Percentiles rank a stretch among this genome's conserved stretches.
These are phyloP conservation scores for Lipomyces sp. DNA, from an alignment of 805 yeast genomes.

Conservation along the genomic window DNA sequence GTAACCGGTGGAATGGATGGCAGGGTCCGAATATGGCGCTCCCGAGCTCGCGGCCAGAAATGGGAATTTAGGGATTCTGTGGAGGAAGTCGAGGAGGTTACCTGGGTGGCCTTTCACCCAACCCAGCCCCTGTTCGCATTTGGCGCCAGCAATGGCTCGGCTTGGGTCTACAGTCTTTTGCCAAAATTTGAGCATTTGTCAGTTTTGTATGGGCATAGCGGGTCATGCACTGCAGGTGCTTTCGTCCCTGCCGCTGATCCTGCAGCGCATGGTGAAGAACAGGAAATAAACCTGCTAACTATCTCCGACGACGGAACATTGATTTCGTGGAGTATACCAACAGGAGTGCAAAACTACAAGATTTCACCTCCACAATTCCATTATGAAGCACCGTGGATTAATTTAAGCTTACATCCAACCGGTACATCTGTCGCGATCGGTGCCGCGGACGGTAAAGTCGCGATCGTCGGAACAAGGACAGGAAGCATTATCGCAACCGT, in stretches of 20 bases:
- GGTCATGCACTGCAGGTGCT: constrained; percentile 78
- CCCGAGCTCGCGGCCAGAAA: constrained; percentile 76
- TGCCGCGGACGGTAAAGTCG: constrained; percentile 83
- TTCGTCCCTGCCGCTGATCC: constrained; percentile 65
- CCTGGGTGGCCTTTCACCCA: constrained; percentile 84
- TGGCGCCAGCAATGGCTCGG: constrained; percentile 91
- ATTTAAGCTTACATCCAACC: constrained; percentile 58
- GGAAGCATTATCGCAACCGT: constrained; percentile 73
- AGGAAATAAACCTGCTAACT: constrained; percentile 64
- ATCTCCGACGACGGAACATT: constrained; percentile 84
- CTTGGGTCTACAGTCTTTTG: constrained; percentile 81
- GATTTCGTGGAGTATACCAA: constrained; percentile 87
- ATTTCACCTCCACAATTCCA: constrained; percentile 68
- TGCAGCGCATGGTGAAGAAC: constrained; percentile 27
- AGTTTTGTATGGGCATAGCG: constrained; percentile 62
- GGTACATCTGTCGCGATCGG: constrained; percentile 73
- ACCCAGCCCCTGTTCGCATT: constrained; percentile 80
- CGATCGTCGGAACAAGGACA: constrained; percentile 72
- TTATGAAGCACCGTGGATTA: constrained; percentile 90
- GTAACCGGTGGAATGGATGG: constrained; percentile 97
- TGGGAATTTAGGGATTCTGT: constrained; percentile 75
- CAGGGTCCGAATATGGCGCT: constrained; percentile 70
- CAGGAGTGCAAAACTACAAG: constrained; percentile 70
- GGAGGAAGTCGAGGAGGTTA: constrained; percentile 88
- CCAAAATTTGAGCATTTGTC: constrained; percentile 59